A percentile compares a stretch with the other conserved stretches of the same genome.
Conservation (phyloP, 2,329 filamentous ascomycete genomes). For the Beauveria sp. region DNA sequence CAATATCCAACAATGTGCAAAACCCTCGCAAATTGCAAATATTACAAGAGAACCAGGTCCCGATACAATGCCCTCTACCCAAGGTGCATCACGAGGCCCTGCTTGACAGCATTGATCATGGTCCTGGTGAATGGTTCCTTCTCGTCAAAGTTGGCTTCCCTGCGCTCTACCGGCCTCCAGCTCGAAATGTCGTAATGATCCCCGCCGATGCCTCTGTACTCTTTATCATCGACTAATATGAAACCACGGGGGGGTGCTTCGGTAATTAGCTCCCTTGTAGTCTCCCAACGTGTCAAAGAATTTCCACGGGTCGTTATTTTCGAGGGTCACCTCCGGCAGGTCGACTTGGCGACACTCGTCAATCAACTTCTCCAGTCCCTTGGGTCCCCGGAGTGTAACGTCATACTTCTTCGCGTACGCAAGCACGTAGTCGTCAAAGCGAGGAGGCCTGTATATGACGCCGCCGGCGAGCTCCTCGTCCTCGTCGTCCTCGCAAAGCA, state of each 20-base stretch:
- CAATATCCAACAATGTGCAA: too few relatives aligned
- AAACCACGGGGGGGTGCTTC: too few relatives aligned
- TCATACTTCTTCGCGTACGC: not conserved
- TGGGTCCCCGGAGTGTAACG: not conserved
- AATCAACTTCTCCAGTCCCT: not conserved
- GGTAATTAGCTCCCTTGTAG: too few relatives aligned
- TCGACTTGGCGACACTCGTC: not conserved
- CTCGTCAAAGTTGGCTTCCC: not conserved
- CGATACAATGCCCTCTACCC: not conserved
- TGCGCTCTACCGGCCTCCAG: not conserved
- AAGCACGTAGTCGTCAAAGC: not conserved
- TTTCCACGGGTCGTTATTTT: not conserved
- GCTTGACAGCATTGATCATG: not conserved
- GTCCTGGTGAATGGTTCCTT: not conserved
- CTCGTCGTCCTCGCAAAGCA: not conserved
- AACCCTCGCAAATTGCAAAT: too few relatives aligned
- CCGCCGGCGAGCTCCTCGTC: not conserved
- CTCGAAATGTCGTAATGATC: not conserved
- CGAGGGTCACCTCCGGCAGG: not conserved
- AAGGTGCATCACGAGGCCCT: not conserved
- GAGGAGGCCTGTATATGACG: not conserved
- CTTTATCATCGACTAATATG: too few relatives aligned
- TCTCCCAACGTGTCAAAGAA: not conserved
- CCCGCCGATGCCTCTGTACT: not conserved
- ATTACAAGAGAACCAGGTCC: too few relatives aligned